Percentiles rank a stretch among this genome's conserved stretches.
phyloP scores from a whole-genome alignment of 768 basidiomycete genomes.

The Suillus weaverae region DNA sequence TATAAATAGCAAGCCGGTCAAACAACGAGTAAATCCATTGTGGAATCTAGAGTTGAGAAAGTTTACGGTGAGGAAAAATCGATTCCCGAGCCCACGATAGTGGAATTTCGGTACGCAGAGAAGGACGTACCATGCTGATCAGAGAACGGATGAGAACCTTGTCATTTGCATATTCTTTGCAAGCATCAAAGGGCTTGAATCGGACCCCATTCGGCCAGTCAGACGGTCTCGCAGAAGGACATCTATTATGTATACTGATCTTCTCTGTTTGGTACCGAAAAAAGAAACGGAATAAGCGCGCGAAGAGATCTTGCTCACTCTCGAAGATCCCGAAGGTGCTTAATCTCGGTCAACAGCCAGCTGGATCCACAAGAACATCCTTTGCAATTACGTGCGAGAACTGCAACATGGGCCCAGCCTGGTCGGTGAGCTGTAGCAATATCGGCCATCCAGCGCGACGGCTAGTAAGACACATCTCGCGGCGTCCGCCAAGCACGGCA shows the following conservation, averaged over 20 bases:
- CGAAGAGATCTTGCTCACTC: background rate
- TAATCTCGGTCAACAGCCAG: background rate
- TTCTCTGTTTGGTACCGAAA: background rate
- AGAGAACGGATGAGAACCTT: background rate
- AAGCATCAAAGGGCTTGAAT: background rate
- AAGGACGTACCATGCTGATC: background rate
- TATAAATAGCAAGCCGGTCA: slow-evolving; percentile 6
- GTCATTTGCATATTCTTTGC: background rate
- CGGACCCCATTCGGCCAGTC: background rate
- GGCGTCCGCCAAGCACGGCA: background rate
- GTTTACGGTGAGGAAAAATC: too few relatives aligned
- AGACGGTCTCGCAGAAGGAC: background rate
- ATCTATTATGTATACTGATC: background rate
- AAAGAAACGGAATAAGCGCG: background rate
- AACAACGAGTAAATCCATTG: too few relatives aligned
- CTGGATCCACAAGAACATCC: background rate
- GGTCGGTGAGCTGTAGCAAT: background rate
- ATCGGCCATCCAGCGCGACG: background rate
- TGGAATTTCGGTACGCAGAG: background rate
- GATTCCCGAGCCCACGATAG: background rate
- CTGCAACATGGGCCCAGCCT: background rate
- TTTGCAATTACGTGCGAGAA: background rate
- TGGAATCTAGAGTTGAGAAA: too few relatives aligned
- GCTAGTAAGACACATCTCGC: background rate
- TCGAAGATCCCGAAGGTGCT: background rate